Evolutionary conservation across 192 early-diverging fungal species (phyloP), one percentile per base, ranked within the genome.

Genomic region (Umbelopsis sp.): DNA sequence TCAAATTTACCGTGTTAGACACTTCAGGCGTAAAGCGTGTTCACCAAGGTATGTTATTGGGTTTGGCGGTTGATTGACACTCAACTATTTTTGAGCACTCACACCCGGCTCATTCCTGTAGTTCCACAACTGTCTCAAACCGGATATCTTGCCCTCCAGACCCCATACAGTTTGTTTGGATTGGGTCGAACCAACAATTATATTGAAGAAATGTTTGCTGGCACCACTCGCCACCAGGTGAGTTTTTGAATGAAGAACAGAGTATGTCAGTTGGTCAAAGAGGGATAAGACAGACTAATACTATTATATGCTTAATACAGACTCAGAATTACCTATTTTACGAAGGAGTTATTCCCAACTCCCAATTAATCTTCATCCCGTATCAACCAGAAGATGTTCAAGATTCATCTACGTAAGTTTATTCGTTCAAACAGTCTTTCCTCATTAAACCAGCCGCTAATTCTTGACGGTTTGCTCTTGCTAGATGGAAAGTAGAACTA

Each of bases 111-210:
- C 14, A 20, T 3, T 8, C 21, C 2, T 25, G 16, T 71, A 90
- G 87, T 93, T 16, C 84, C 91, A 1, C 95, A 96, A 77, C 84
- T 91, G 21, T 87, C 92, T 10, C 94, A 96, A 71, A 86, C 92
- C 25, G 84, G 88, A 2, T 96, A 96, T 76, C 78, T 89, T 26
- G 77, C 91, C 4, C 77, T 96, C 29, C 84, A 88, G 22, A 88
- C 92, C 41, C 95, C 96, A 1, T 96, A 95, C 47, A 87, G 86
- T 14, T 79, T 95, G 2, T 91, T 96, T 70, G 96, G 96, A 16
- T 85, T 98, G 14, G 96, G 96, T 1, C 78, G 96, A 72, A 97
- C 95, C 4, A 98, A 96, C 82, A 97, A 97, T 75, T 98, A 98
- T 77, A 91, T 98, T 20, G 96, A 98, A 74, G 90, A 94, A 66